A percentile compares a stretch with the other conserved stretches of the same genome.
phyloP scores from a whole-genome alignment of 73 alveolate genomes.

The Effrenium voratum region DNA sequence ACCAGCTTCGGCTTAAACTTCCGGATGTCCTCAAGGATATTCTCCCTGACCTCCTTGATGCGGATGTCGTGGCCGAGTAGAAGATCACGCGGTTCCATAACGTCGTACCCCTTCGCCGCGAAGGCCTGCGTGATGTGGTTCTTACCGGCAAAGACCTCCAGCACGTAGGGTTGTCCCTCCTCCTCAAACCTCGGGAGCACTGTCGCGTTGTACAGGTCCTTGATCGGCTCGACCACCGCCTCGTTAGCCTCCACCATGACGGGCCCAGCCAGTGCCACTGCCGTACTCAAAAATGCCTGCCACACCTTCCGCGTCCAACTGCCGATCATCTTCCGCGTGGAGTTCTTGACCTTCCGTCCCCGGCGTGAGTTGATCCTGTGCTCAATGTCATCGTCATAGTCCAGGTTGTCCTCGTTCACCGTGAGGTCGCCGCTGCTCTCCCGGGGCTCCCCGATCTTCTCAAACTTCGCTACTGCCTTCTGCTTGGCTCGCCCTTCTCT shows the following conservation, averaged over 20 bases:
- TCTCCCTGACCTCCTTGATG: not conserved
- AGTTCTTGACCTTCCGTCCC: not conserved
- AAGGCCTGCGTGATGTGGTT: not conserved
- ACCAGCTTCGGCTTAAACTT: not conserved
- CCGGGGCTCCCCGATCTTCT: too few species aligned
- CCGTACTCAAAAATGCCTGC: not conserved
- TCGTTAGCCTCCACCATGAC: not conserved
- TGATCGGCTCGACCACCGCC: not conserved
- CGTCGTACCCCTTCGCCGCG: not conserved
- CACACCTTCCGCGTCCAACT: not conserved
- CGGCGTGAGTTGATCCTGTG: not conserved
- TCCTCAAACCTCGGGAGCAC: too few species aligned
- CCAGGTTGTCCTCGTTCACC: too few species aligned
- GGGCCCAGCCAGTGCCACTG: not conserved
- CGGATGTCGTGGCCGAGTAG: not conserved
- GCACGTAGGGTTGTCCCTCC: not conserved
- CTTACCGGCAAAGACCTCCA: conserved; percentile 6
- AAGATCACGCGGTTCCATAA: not conserved
- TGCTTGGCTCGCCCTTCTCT: too few species aligned
- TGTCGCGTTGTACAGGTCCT: not conserved
- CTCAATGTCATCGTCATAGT: too few species aligned
- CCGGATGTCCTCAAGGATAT: not conserved
- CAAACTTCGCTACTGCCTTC: too few species aligned
- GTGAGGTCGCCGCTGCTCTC: too few species aligned
- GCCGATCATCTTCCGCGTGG: not conserved